These are phyloP conservation scores for Botrytis porri DNA, from an alignment of 2,329 filamentous ascomycete genomes.

Conservation along the genomic window DNA sequence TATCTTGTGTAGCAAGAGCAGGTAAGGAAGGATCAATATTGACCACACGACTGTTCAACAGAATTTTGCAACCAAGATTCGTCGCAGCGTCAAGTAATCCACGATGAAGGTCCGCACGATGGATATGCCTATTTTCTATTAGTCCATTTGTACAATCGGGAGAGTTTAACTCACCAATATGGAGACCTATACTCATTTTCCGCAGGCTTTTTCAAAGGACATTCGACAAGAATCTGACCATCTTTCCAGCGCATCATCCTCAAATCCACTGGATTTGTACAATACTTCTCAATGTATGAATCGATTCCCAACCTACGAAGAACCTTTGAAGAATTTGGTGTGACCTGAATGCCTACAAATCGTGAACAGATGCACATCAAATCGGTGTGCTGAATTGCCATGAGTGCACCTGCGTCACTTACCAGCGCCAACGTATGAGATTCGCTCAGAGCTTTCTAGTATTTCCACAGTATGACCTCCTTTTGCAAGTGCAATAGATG, in stretches of 20 bases:
- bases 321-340: background rate
- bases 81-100: background rate
- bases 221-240: constrained; percentile 25
- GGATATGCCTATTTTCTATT: background rate
- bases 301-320: background rate
- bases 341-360: background rate
- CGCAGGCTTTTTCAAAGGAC: constrained; percentile 25
- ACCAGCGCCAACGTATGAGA: constrained; percentile 1
- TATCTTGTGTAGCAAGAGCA: background rate
- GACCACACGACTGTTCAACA: background rate
- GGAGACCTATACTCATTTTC: constrained; percentile 19
- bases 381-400: background rate
- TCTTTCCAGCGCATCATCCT: constrained; percentile 27
- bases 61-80: background rate
- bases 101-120: background rate
- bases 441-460: background rate
- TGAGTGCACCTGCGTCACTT: background rate
- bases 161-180: background rate
- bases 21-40: background rate
- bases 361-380: background rate
- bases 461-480: constrained; percentile 21
- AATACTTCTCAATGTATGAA: constrained; percentile 26
- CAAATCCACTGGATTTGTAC: constrained; percentile 24
- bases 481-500: constrained; percentile 24
- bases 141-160: background rate